Evolutionary conservation across 768 basidiomycete genomes (phyloP), one percentile per base, ranked within the genome.

Genomic region (Exsudoporus frostii): DNA sequence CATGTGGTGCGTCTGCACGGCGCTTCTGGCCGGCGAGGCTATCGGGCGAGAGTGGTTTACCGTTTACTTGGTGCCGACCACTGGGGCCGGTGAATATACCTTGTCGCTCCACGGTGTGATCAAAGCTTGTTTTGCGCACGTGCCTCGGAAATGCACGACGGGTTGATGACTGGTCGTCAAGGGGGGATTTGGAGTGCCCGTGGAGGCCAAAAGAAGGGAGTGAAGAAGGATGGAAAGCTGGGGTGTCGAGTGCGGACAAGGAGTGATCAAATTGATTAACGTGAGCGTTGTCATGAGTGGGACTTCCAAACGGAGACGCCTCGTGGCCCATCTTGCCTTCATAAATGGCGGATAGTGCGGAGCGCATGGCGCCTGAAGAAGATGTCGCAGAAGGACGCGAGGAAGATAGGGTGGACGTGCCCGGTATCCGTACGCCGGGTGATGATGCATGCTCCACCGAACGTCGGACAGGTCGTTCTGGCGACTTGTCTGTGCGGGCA

Each of bases 41-140:
- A 59, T 86, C 86, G 51, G 83, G 79, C 39, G 81, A 76, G 57
- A 84, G 68, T 36, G 90, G 84, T 66, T 85, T 86, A 33, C 88
- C 87, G 65, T 91, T 88, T 57, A 90, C 84, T 68, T 90, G 88
- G 72, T 92, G 89, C 45, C 89, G 78, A 51, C 86, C 86, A 60
- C 79, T 79, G 45, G 82, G 70, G 38, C 80, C 81, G 29, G 74
- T 64, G 53, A 83, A 73, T 50, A 85, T 78, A 34, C 79, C 82
- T 55, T 86, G 84, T 58, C 80, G 82, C 34, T 81, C 79, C 37
- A 95, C 86, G 4, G 93, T 94, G 71, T 94, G 93, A 70, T 97
- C 93, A 68, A 94, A 96, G 71, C 91, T 93, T 42, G 93, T 92
- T 77, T 97, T 97, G 56, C 93, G 83, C 53, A 92, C 90, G 70